phyloP scores from a whole-genome alignment of 2,329 filamentous ascomycete species.

The Neoarthrinium moseri region DNA sequence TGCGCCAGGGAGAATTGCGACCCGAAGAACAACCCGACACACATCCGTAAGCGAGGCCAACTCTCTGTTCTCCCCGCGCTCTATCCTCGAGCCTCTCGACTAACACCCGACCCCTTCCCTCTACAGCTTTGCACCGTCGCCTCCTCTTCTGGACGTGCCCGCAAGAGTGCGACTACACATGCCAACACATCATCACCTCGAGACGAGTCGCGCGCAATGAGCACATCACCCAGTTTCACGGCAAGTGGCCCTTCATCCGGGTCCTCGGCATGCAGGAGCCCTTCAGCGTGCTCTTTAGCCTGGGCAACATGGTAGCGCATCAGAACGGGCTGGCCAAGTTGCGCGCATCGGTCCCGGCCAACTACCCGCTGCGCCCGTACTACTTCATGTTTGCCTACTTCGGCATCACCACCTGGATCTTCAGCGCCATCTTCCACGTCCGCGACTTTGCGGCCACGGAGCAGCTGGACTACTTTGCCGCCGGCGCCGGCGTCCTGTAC shows the following conservation, averaged over 20 bases:
- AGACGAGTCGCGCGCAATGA: conserved; percentile 64
- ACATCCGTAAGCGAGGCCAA: conserved; percentile 62
- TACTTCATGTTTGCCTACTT: conserved; percentile 80
- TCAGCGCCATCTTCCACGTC: conserved; percentile 89
- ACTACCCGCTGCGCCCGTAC: conserved; percentile 76
- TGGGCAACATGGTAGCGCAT: conserved; percentile 89
- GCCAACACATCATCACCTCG: conserved; percentile 87
- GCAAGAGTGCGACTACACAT: conserved; percentile 95
- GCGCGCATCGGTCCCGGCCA: conserved; percentile 65
- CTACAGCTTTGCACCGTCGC: conserved; percentile 74
- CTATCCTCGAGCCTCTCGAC: conserved; percentile 1
- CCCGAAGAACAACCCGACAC: conserved; percentile 53
- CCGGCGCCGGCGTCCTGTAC: conserved; percentile 86
- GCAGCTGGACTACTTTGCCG: conserved; percentile 94
- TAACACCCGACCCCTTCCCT: conserved; percentile 12
- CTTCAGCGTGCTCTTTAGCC: conserved; percentile 87
- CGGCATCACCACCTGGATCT: conserved; percentile 80
- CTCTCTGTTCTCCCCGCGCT: neutral
- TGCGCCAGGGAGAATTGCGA: conserved; percentile 81
- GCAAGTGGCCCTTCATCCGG: conserved; percentile 96
- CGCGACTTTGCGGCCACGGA: conserved; percentile 84
- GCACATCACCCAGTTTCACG: conserved; percentile 87
- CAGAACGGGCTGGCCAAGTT: conserved; percentile 72
- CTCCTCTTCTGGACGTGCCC: conserved; percentile 91
- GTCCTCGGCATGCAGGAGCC: conserved; percentile 93